Evolutionary conservation across 345 rosid species (phyloP).

Genomic region (Aethionema arabicum): DNA sequence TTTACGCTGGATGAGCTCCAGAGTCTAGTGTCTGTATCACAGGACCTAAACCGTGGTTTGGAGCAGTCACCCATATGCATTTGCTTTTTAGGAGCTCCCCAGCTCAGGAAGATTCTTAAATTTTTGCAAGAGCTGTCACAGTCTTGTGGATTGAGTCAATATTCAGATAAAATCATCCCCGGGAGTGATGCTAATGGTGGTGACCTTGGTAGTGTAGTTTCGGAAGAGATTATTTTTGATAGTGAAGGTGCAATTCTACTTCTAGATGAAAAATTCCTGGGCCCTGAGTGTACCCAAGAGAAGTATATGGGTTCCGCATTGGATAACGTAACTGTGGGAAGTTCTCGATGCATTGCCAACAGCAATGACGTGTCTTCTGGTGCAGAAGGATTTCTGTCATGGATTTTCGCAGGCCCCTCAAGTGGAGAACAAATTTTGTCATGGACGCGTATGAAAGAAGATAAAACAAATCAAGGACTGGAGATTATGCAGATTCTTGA

Average conservation of each 20-base stretch:
- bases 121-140: constrained; percentile 84
- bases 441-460: constrained; percentile 74
- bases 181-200: constrained; percentile 48
- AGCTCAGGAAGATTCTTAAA: constrained; percentile 75
- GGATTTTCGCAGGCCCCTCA: constrained; percentile 83
- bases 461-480: constrained; percentile 64
- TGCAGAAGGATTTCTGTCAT: constrained; percentile 60
- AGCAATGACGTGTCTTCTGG: constrained; percentile 41
- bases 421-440: constrained; percentile 61
- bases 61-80: constrained; percentile 72
- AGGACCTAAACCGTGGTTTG: constrained; percentile 57
- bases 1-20: constrained; percentile 76
- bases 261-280: constrained; percentile 57
- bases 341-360: constrained; percentile 35
- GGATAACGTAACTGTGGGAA: constrained; percentile 31
- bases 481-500: constrained; percentile 76
- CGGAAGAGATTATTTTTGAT: constrained; percentile 63
- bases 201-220: constrained; percentile 41
- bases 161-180: constrained; percentile 55
- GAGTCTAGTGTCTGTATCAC: constrained; percentile 60
- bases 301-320: no score
- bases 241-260: constrained; percentile 57
- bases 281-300: constrained; percentile 37
- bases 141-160: constrained; percentile 69
- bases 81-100: constrained; percentile 78